A percentile compares a stretch with the other conserved stretches of the same genome.
Conservation (phyloP, 2,329 filamentous ascomycete species). For the Aplosporella prunicola region DNA sequence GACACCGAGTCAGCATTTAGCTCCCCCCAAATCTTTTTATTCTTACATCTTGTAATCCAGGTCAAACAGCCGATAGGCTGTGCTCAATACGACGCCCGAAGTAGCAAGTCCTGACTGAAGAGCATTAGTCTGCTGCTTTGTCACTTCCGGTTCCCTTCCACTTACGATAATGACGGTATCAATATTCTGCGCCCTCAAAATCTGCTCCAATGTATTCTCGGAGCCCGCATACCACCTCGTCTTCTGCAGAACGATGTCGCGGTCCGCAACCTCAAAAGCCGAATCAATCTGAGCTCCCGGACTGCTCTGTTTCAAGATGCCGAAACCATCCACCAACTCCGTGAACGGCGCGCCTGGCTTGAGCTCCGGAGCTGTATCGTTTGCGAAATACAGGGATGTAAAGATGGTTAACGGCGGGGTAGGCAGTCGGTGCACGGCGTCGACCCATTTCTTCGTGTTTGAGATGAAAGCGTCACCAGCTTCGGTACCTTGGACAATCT, state of each 20-base stretch:
- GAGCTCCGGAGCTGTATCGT: constrained; percentile 27
- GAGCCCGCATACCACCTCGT: constrained; percentile 34
- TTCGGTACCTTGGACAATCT: constrained; percentile 22
- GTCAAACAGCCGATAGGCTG: constrained; percentile 36
- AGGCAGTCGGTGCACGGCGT: constrained; percentile 29
- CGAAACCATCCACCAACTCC: constrained; percentile 21
- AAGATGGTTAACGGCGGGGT: constrained; percentile 31
- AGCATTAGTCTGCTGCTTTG: neutral
- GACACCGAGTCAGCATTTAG: too few species aligned
- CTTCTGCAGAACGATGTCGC: constrained; percentile 33
- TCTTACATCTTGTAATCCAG: constrained; percentile 33
- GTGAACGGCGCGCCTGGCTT: constrained; percentile 27
- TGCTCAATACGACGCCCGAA: constrained; percentile 35
- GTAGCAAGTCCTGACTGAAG: constrained; percentile 31
- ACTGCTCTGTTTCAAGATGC: constrained; percentile 18
- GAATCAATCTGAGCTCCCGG: constrained; percentile 25
- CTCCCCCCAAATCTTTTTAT: too few species aligned
- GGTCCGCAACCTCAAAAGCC: constrained; percentile 23
- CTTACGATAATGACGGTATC: constrained; percentile 33
- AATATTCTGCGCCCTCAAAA: constrained; percentile 31
- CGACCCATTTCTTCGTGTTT: constrained; percentile 29
- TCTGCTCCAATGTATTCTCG: constrained; percentile 34
- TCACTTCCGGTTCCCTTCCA: neutral
- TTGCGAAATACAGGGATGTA: constrained; percentile 30
- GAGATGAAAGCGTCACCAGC: constrained; percentile 27